Base-by-base conservation (phyloP, 169 alveolate species). In the Amoebophrya sp. region DNA sequence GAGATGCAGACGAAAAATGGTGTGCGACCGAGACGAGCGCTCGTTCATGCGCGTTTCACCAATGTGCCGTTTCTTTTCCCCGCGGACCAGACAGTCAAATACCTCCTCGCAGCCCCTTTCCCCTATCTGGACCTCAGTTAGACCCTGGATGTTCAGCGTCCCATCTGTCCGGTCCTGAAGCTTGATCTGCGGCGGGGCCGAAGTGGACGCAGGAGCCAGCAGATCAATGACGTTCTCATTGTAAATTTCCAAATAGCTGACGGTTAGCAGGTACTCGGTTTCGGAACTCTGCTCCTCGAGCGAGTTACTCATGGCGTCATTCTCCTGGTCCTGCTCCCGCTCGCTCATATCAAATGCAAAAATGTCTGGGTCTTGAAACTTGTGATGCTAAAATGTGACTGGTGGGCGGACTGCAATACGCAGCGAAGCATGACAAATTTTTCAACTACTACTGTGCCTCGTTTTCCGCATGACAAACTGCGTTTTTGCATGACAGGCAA, bases 21-120 rank as follows among this genome's bases (percentile, higher is more conserved):
- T 89, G 90, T 94, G 96, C 0, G 95, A 94, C 92, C 96, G 92
- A 0, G 96, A 94, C 14, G 95, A 92, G 53, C 95, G 92, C 53
- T 94, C 95, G 54, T 94, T 94, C 95, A 94, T 94, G 92, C 94
- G 91, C 35, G 96, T 94, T 38, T 94, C 95, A 12, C 95, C 96
- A 33, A 93, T 93, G 39, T 92, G 91, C 89, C 96, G 91, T 41
- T 92, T 90, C 40, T 93, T 94, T 1, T 93, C 94, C 0, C 96
- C 96, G 40, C 90, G 92, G 38, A 89, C 92, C 35, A 93, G 40
- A 77, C 92, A 93, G 29, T 93, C 91, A 12, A 93, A 55, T 0
- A 66, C 83, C 83, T 66, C 83, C 83, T 92, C 93, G 32, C 40
- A 83, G 41, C 92, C 92, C 18, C 91, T 89, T 77, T 91, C 92